Conservation (phyloP, 2,329 filamentous ascomycete species). For the Colletotrichum falcatum region DNA sequence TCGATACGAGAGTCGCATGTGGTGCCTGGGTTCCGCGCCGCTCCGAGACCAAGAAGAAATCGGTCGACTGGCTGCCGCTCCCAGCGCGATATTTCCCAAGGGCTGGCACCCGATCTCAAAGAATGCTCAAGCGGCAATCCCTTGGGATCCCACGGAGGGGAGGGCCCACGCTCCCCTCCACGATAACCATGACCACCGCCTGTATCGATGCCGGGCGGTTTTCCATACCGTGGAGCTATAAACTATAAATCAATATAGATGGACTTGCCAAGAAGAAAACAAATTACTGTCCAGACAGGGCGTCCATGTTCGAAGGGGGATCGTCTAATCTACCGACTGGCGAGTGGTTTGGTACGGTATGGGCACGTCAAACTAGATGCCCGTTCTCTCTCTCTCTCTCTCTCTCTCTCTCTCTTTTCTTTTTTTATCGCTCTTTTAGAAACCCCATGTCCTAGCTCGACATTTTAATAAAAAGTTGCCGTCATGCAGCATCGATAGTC, state of each 20-base stretch:
- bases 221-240: no score
- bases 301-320: neutral
- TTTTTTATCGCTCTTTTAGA: no score
- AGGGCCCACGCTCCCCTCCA: no score
- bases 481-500: no score
- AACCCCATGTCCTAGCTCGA: no score
- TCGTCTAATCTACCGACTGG: neutral
- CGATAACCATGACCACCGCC: no score
- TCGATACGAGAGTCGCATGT: neutral
- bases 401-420: no score
- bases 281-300: neutral
- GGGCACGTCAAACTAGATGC: no score
- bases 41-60: neutral
- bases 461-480: no score
- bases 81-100: neutral
- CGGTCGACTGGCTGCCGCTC: neutral
- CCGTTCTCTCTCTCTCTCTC: no score
- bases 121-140: neutral
- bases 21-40: neutral
- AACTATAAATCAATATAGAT: neutral
- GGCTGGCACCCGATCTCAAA: no score
- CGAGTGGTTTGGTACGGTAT: no score
- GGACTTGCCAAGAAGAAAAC: neutral
- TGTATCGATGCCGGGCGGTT: neutral
- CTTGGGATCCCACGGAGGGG: neutral